Percentiles rank a stretch among this genome's conserved stretches.
phyloP scores from a whole-genome alignment of 495 filamentous ascomycete genomes.

The Extremus antarcticus region DNA sequence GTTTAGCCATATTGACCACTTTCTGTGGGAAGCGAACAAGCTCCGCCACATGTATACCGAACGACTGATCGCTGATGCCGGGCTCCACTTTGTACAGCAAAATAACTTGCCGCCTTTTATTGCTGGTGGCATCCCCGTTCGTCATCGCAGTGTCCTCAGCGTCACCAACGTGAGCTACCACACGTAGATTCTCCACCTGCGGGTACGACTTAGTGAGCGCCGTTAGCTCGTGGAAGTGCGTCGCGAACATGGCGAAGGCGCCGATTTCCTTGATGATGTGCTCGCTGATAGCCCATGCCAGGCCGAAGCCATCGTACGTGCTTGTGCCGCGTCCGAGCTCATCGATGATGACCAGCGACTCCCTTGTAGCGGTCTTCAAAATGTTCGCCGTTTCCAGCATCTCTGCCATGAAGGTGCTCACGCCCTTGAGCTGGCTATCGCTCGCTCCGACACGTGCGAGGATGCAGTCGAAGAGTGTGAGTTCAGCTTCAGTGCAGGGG shows the following conservation, averaged over 20 bases:
- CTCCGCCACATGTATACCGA: conserved; percentile 97
- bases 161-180: conserved; percentile 86
- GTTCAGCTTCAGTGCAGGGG: conserved; percentile 75
- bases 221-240: conserved; percentile 97
- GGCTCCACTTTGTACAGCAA: conserved; percentile 92
- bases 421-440: conserved; percentile 93
- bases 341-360: conserved; percentile 95
- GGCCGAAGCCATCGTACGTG: conserved; percentile 96
- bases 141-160: conserved; percentile 12
- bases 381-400: conserved; percentile 99
- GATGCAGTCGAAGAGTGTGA: conserved; percentile 96
- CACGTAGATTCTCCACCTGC: conserved; percentile 86
- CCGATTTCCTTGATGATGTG: conserved; percentile 92
- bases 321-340: conserved; percentile 96
- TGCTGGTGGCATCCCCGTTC: conserved; percentile 28
- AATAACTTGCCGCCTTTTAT: conserved; percentile 75
- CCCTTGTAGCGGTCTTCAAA: conserved; percentile 87
- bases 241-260: conserved; percentile 89
- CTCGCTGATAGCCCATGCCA: conserved; percentile 97
- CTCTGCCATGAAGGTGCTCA: conserved; percentile 99
- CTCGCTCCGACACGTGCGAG: conserved; percentile 91
- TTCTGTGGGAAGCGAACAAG: conserved; percentile 96
- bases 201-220: conserved; percentile 74
- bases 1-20: conserved; percentile 95
- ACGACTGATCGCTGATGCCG: conserved; percentile 91